These are phyloP conservation scores for Heracleum sosnowskyi DNA, from an alignment of 129 eudicot genomes.

Conservation along the genomic window DNA sequence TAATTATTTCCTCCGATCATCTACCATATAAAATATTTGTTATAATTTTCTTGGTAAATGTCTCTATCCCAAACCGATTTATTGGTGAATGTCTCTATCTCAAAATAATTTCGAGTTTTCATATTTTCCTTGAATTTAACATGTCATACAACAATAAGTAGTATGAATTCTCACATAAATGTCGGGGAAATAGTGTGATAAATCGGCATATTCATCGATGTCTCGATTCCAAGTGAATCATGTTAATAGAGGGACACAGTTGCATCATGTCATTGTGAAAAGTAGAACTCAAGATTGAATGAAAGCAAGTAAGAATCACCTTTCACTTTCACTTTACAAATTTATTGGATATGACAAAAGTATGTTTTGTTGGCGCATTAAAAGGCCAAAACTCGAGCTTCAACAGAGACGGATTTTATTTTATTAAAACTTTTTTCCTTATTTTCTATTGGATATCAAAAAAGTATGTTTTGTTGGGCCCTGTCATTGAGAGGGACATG, in stretches of 20 bases:
- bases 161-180: too few species aligned
- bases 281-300: not conserved
- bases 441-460: not conserved
- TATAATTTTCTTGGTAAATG: too few species aligned
- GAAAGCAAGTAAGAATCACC: not conserved
- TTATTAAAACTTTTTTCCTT: not conserved
- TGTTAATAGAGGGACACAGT: not conserved
- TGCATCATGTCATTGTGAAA: conserved; percentile 4
- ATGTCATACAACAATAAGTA: too few species aligned
- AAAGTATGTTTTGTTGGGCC: conserved; percentile 6
- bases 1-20: too few species aligned
- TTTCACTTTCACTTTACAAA: conserved; percentile 4
- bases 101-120: too few species aligned
- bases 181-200: too few species aligned
- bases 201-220: too few species aligned
- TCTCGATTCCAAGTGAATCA: conserved; percentile 16
- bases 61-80: too few species aligned
- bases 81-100: too few species aligned
- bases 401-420: not conserved
- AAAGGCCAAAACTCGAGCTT: not conserved
- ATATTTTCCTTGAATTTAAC: too few species aligned
- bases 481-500: not conserved
- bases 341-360: conserved; percentile 16
- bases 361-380: conserved; percentile 17
- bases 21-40: too few species aligned